Evolutionary conservation across 2,329 filamentous ascomycete species (phyloP).

Genomic region (Penicillium concentricum): DNA sequence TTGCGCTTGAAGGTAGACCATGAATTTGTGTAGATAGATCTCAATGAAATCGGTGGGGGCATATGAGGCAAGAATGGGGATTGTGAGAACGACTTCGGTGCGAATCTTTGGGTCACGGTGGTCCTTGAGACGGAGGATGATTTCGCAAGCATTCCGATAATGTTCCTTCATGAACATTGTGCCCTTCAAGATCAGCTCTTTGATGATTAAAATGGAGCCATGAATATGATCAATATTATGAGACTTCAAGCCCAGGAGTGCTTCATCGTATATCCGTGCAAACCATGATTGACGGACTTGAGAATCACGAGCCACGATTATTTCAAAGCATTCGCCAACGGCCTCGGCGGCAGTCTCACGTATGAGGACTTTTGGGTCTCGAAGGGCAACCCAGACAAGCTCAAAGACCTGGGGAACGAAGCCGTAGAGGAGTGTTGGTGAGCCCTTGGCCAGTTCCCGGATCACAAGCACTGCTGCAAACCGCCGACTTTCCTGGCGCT

Average conservation of each 20-base stretch:
- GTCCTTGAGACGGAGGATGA: slow-evolving; percentile 88
- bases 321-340: slow-evolving; percentile 91
- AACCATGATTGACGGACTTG: slow-evolving; percentile 86
- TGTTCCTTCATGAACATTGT: slow-evolving; percentile 99
- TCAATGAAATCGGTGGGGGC: slow-evolving; percentile 86
- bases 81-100: slow-evolving; percentile 84
- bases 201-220: slow-evolving; percentile 88
- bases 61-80: slow-evolving; percentile 90
- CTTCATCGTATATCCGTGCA: slow-evolving; percentile 84
- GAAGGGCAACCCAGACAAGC: slow-evolving; percentile 90
- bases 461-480: slow-evolving; percentile 92
- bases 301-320: slow-evolving; percentile 89
- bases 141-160: slow-evolving; percentile 89
- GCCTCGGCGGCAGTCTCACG: slow-evolving; percentile 88
- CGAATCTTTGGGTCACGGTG: slow-evolving; percentile 85
- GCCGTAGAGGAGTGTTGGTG: slow-evolving; percentile 90
- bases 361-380: slow-evolving; percentile 87
- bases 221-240: slow-evolving; percentile 86
- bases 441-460: slow-evolving; percentile 85
- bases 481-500: slow-evolving; percentile 86
- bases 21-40: slow-evolving; percentile 88
- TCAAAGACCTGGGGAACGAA: slow-evolving; percentile 96
- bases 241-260: slow-evolving; percentile 73
- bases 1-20: slow-evolving; percentile 92
- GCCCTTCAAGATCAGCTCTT: slow-evolving; percentile 88